Base-by-base conservation (phyloP, 2,329 filamentous ascomycete genomes). In the Torrubiella hemipterigena region DNA sequence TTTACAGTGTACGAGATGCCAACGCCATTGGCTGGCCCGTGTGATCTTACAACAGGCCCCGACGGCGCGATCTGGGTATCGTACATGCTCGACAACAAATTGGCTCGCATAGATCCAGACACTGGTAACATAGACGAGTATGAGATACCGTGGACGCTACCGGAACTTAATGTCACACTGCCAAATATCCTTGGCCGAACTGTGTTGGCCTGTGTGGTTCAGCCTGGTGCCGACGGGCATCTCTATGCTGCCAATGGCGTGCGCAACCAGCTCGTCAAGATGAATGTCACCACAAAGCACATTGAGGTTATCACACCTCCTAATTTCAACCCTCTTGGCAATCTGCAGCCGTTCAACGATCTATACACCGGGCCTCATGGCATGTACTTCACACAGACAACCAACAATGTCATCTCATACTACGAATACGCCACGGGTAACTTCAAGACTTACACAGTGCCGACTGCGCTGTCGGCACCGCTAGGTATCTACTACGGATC, bases 191-290 rank as follows among this genome's bases (percentile, higher is more conserved):
- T 29, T 10, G 15, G 10, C 13, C 27, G 10, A 12, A 17, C 27
- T 18, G 27, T 29, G 8, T n/a, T 22, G 20, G 20, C 25, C 8
- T 27, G 25, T 27, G 25, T 27, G 8, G 25, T 27, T 8, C 25
- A 27, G 13, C 25, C 25, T 8, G 25, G 25, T 27, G 25, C 25
- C 8, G 25, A 27, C 25, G 25, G 25, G 8, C 25, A 27, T 13
- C 14, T 27, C 7, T 27, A 27, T 13, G 25, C 25, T 13, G 25
- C 25, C 25, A 27, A 27, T 27, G 25, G 25, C 8, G 11, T 12
- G 11, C 25, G 25, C 25, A 27, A 27, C 25, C 25, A 27, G 25
- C 25, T 27, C 13, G 25, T 27, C 25, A 27, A 27, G 25, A 27
- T 27, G 25, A 27, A 27, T 27, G 25, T 27, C 25, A 27, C 25